Evolutionary conservation across 2,329 filamentous ascomycete species (phyloP), one percentile per base, ranked within the genome.

Genomic region (Colletotrichum kahawae): DNA sequence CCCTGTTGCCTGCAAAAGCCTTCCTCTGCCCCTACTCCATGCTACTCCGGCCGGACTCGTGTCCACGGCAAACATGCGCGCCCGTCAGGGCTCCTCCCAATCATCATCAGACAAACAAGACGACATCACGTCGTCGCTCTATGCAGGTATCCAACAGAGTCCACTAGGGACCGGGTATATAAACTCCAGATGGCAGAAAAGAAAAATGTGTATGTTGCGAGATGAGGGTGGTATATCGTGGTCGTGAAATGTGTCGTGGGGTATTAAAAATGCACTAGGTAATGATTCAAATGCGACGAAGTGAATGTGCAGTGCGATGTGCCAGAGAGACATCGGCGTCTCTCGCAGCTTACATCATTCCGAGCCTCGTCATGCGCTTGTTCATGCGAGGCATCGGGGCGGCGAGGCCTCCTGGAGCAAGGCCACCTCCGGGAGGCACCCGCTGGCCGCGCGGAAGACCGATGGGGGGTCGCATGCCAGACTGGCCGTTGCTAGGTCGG

Each of bases 311-410:
- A 34, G 18, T 36, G 34, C 7, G 36, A 59, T 38, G 51, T 21
- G 38, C 29, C 54, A 12, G 27, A 16, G 36, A 64, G 48, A 29
- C 27, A 14, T 38, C 4, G 27, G 36, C 38, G 36, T 48, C 38
- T 33, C 16, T 34, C 21, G 57, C 31, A 56, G 62, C 38, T 85
- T 80, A 87, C 85, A 91, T 90, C 87, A 90, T 91, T 74, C 90
- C 90, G 67, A 92, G 81, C 76, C 90, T 86, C 75, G 90, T 92
- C 86, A 90, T 91, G 77, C 90, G 87, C 85, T 92, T 92, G 84
- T 92, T 90, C 90, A 92, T 90, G 77, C 84, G 85, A 65, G 88
- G 87, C 79, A 85, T 85, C 80, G 79, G 71, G 80, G 76, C 77
- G 21, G 75, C 78, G 36, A 75, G 38, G n/a, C 38, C 38, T n/a